phyloP scores from a whole-genome alignment of 1,284 basidiomycete species.

The Cutaneotrichosporon mucoides region DNA sequence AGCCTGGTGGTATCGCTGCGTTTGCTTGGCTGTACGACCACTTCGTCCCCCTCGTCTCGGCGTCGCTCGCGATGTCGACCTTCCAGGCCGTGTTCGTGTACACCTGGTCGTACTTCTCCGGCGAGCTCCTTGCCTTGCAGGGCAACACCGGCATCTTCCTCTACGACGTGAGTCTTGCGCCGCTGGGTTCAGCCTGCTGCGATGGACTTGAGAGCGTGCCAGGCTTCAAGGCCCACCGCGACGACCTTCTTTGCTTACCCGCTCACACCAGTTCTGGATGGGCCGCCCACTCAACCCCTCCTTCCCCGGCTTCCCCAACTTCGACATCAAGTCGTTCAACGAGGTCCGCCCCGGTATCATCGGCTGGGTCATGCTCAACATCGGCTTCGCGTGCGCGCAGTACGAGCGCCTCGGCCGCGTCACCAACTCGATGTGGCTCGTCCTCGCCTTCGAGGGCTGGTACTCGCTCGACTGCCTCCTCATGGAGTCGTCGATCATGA shows the following conservation, averaged over 20 bases:
- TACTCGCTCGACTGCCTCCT: slow-evolving; percentile 70
- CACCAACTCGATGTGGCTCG: slow-evolving; percentile 90
- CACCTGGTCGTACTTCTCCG: slow-evolving; percentile 61
- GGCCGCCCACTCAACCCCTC: slow-evolving; percentile 93
- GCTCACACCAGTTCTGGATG: slow-evolving; percentile 76
- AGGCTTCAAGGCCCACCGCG: too few relatives aligned
- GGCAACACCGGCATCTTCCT: slow-evolving; percentile 85
- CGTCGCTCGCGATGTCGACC: slow-evolving; percentile 73
- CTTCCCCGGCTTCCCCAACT: slow-evolving; percentile 52
- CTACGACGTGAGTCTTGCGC: slow-evolving; percentile 85
- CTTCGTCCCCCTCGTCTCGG: slow-evolving; percentile 85
- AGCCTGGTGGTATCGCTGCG: slow-evolving; percentile 65
- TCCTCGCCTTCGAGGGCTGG: slow-evolving; percentile 77
- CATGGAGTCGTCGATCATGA: slow-evolving; percentile 66
- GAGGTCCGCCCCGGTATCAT: slow-evolving; percentile 94
- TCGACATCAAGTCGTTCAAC: slow-evolving; percentile 97
- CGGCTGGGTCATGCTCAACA: slow-evolving; percentile 86
- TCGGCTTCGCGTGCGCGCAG: slow-evolving; percentile 89
- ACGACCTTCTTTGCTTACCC: too few relatives aligned
- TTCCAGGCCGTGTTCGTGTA: slow-evolving; percentile 73
- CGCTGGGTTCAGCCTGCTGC: too few relatives aligned
- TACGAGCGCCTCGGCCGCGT: slow-evolving; percentile 66
- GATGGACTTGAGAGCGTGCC: too few relatives aligned
- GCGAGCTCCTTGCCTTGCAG: slow-evolving; percentile 73
- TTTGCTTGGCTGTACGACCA: slow-evolving; percentile 90